These are phyloP conservation scores for Metschnikowia henanensis DNA, from an alignment of 805 yeast genomes.

Conservation along the genomic window DNA sequence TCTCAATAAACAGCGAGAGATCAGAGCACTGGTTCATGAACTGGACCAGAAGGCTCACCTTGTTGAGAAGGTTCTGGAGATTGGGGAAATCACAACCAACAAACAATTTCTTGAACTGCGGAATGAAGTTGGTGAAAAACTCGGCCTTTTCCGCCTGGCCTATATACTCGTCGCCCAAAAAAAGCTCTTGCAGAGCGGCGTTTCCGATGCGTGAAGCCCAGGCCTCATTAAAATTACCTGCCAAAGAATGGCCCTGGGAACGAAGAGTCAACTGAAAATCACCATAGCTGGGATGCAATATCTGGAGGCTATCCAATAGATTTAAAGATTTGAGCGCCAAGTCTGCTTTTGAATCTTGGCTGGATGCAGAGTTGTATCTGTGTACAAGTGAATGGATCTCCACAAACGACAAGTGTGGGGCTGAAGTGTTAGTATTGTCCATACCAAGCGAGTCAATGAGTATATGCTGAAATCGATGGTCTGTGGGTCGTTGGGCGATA, in stretches of 20 bases:
- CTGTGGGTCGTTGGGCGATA: too few relatives aligned
- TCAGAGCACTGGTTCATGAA: conserved; percentile 28
- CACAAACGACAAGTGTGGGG: conserved; percentile 8
- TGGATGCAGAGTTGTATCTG: conserved; percentile 4
- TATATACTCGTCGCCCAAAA: conserved; percentile 8
- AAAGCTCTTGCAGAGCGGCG: conserved; percentile 1
- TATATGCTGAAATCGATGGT: too few relatives aligned
- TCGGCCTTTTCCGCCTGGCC: conserved; percentile 11
- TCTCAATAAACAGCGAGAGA: conserved; percentile 20
- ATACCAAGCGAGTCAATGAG: too few relatives aligned
- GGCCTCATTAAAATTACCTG: conserved; percentile 4
- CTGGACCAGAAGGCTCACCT: conserved; percentile 18
- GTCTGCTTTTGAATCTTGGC: neutral
- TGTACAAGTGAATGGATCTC: conserved; percentile 15
- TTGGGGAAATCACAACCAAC: conserved; percentile 22
- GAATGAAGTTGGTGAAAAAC: conserved; percentile 8
- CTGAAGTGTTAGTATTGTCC: neutral
- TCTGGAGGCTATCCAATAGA: conserved; percentile 26
- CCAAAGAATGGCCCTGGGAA: neutral
- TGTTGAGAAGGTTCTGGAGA: conserved; percentile 20
- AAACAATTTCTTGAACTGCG: conserved; percentile 13
- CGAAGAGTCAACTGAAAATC: conserved; percentile 1
- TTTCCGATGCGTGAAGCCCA: conserved; percentile 12
- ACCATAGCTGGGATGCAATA: conserved; percentile 21
- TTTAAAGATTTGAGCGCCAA: conserved; percentile 14